Evolutionary conservation across 2,329 filamentous ascomycete genomes (phyloP), one percentile per base, ranked within the genome.

Genomic region (Phaeosphaeriaceae sp.): DNA sequence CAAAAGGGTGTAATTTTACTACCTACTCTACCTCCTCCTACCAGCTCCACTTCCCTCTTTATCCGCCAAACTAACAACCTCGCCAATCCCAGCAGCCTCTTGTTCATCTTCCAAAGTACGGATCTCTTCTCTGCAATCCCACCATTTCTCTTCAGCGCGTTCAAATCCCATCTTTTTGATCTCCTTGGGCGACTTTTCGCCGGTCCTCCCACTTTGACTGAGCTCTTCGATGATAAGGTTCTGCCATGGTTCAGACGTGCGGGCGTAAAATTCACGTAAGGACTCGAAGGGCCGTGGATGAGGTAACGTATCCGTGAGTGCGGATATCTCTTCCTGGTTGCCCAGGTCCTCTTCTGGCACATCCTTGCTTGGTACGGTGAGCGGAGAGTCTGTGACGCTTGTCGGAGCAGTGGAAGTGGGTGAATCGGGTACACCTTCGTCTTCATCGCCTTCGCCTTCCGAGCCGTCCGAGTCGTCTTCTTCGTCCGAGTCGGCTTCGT

Each of bases 71-170:
- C 87, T 94, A 46, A 97, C 90, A 35, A 97, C 90, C 77, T 97
- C 94, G 13, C 92, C 90, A 72, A 97, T 97, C 8, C 94, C 92
- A 28, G 92, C 90, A 40, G 89, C 92, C 74, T 97, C 93, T 77
- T 97, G 92, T 77, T 97, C 93, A 74, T 97, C 93, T 75, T 99
- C 94, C 67, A 97, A 75, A 6, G 86, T 88, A 45, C 87, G 88
- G 59, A 99, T 89, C 76, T 97, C 93, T 77, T 99, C 94, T 63
- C 94, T 84, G 70, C 88, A 92, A 79, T 97, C 94, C 94, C 94
- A 99, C 94, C 94, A 99, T 73, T 96, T 96, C 76, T 92, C 89
- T 74, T 99, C 94, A 33, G 92, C 92, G 57, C 91, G 82, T 68
- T 91, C 88, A 71, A 97, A 99, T 1, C 92, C 94, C 70, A 86